Evolutionary conservation across 371 early-diverging fungal genomes (phyloP).

Genomic region (Mucor circinelloides): DNA sequence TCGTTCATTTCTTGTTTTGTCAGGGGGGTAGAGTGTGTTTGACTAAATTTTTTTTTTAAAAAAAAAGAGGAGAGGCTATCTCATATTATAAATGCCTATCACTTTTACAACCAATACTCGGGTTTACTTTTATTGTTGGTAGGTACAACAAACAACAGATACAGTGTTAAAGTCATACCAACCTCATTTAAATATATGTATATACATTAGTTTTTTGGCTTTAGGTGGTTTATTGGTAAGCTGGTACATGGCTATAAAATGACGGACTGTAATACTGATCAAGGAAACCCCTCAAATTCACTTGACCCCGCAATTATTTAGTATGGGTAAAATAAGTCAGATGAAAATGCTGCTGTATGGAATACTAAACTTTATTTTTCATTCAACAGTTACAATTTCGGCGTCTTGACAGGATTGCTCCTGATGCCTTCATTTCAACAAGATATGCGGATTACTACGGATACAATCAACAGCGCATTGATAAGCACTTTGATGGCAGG

Average conservation of each 20-base stretch:
- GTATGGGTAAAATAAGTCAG: conserved; percentile 31
- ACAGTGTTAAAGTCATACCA: not conserved
- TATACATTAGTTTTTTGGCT: conserved; percentile 22
- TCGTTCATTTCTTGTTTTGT: not conserved
- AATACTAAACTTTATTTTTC: not conserved
- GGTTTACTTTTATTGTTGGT: conserved; percentile 29
- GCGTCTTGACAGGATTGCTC: conserved; percentile 48
- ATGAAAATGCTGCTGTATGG: conserved; percentile 2
- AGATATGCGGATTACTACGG: conserved; percentile 31
- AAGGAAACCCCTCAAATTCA: not conserved
- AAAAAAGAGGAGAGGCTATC: not conserved
- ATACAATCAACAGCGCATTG: conserved; percentile 52
- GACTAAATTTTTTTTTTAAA: not conserved
- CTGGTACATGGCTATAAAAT: not conserved
- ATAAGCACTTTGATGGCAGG: conserved; percentile 74
- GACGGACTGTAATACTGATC: not conserved
- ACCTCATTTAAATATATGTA: not conserved
- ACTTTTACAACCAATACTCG: conserved; percentile 21
- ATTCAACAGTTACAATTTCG: conserved; percentile 50
- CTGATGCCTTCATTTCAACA: conserved; percentile 44
- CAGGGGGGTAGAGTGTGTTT: not conserved
- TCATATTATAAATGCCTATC: conserved; percentile 8
- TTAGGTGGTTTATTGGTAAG: conserved; percentile 31
- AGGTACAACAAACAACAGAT: not conserved
- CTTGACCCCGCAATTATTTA: conserved; percentile 1